These are phyloP conservation scores for Lactarius psammicola DNA, from an alignment of 768 basidiomycete species.

Conservation along the genomic window DNA sequence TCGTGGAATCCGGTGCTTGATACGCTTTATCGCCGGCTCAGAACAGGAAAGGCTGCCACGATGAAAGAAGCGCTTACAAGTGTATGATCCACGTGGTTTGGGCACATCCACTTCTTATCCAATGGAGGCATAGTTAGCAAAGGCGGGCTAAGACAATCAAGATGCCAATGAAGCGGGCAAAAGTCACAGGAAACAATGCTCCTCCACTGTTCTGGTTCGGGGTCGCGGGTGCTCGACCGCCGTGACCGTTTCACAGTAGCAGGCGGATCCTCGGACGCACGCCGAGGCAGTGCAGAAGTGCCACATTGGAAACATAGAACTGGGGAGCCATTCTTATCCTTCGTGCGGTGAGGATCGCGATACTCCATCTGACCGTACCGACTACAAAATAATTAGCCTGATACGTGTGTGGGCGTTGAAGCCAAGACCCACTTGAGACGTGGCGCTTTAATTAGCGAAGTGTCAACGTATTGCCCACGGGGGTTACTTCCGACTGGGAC, in stretches of 20 bases:
- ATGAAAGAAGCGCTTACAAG: slow-evolving; percentile 52
- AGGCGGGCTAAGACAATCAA: slow-evolving; percentile 94
- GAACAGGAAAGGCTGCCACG: slow-evolving; percentile 15
- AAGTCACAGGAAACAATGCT: slow-evolving; percentile 93
- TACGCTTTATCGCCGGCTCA: slow-evolving; percentile 49
- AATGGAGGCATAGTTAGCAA: slow-evolving; percentile 80
- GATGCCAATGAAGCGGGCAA: slow-evolving; percentile 92
- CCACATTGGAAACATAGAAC: slow-evolving; percentile 93
- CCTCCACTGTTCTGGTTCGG: slow-evolving; percentile 56
- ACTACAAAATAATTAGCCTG: slow-evolving; percentile 39
- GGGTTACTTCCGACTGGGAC: slow-evolving; percentile 69
- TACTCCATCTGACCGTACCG: slow-evolving; percentile 90
- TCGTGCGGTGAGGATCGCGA: slow-evolving; percentile 82
- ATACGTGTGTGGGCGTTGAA: slow-evolving; percentile 22
- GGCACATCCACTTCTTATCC: slow-evolving; percentile 98
- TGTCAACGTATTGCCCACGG: slow-evolving; percentile 83
- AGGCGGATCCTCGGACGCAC: slow-evolving; percentile 51
- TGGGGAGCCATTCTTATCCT: slow-evolving; percentile 77
- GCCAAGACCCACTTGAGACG: slow-evolving; percentile 71
- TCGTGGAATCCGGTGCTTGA: slow-evolving; percentile 78
- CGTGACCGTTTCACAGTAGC: slow-evolving; percentile 51
- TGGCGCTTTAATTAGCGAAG: slow-evolving; percentile 68
- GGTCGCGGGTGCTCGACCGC: slow-evolving; percentile 42
- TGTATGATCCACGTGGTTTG: slow-evolving; percentile 88
- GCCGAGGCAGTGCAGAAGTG: slow-evolving; percentile 66